A percentile compares a stretch with the other conserved stretches of the same genome.
phyloP scores from a whole-genome alignment of 345 rosid species.

The Lagerstroemia speciosa region DNA sequence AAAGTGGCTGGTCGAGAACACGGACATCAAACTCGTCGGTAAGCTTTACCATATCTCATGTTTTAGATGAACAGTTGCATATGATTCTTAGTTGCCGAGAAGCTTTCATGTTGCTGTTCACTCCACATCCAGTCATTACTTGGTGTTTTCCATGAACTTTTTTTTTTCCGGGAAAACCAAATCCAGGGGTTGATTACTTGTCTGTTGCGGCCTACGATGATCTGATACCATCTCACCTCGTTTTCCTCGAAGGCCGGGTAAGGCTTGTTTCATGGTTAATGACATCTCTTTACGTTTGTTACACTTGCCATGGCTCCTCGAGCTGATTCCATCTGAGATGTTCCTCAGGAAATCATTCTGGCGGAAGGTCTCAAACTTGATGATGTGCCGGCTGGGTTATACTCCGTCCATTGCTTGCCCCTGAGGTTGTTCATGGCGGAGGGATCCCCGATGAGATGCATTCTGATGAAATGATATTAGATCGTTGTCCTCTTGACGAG shows the following conservation, averaged over 20 bases:
- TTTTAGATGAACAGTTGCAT: too few species aligned
- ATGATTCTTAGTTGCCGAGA: not conserved
- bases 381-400: conserved; percentile 40
- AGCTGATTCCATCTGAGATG: not conserved
- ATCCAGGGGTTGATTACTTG: conserved; percentile 11
- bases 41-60: too few species aligned
- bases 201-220: conserved; percentile 21
- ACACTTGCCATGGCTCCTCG: not conserved
- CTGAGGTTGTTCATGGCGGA: conserved; percentile 53
- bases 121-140: not conserved
- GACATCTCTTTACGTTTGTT: not conserved
- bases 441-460: conserved; percentile 67
- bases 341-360: conserved; percentile 43
- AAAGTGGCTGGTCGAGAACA: conserved; percentile 69
- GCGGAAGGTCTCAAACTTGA: conserved; percentile 65
- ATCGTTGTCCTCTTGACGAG: not conserved
- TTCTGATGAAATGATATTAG: conserved; percentile 47
- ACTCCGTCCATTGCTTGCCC: conserved; percentile 64
- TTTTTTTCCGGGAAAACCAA: not conserved
- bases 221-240: conserved; percentile 31
- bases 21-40: conserved; percentile 80
- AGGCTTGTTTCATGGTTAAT: conserved; percentile 5
- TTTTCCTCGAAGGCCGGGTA: conserved; percentile 40
- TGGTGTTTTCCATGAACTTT: not conserved
- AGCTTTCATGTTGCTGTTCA: not conserved